These are phyloP conservation scores for Cordyceps tenuipes DNA, from an alignment of 2,329 filamentous ascomycete species.

Conservation along the genomic window DNA sequence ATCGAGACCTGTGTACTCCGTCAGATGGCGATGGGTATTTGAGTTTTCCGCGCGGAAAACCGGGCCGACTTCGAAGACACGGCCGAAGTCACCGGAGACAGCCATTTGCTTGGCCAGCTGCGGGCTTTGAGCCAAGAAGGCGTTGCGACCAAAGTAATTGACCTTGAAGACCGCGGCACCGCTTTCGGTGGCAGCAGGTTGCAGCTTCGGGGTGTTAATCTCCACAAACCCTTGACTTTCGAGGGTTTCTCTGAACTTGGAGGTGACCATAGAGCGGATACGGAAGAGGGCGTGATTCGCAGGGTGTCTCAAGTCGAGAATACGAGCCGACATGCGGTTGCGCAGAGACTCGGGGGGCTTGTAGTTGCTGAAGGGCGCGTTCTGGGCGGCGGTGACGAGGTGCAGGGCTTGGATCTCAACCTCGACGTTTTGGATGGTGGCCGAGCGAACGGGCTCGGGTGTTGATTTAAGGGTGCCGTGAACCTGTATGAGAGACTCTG, in stretches of 20 bases:
- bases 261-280: constrained; percentile 71
- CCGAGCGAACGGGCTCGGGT: constrained; percentile 65
- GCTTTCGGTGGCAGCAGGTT: constrained; percentile 83
- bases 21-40: constrained; percentile 89
- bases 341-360: constrained; percentile 57
- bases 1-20: constrained; percentile 89
- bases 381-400: constrained; percentile 42
- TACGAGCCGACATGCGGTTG: constrained; percentile 67
- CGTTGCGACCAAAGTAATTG: constrained; percentile 80
- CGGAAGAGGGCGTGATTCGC: constrained; percentile 83
- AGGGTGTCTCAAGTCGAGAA: constrained; percentile 79
- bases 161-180: constrained; percentile 87
- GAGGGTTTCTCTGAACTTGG: constrained; percentile 63
- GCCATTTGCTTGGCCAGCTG: constrained; percentile 91
- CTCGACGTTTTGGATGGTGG: constrained; percentile 68
- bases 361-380: constrained; percentile 44
- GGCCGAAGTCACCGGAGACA: constrained; percentile 79
- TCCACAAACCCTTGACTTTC: constrained; percentile 76
- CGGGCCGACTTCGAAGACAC: constrained; percentile 63
- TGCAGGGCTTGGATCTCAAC: constrained; percentile 54
- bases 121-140: constrained; percentile 85
- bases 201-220: constrained; percentile 88
- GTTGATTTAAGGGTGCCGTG: constrained; percentile 65
- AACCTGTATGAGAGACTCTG: constrained; percentile 71
- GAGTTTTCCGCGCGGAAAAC: constrained; percentile 94